These are phyloP conservation scores for Urtica urens DNA, from an alignment of 306 rosid species.

Conservation along the genomic window DNA sequence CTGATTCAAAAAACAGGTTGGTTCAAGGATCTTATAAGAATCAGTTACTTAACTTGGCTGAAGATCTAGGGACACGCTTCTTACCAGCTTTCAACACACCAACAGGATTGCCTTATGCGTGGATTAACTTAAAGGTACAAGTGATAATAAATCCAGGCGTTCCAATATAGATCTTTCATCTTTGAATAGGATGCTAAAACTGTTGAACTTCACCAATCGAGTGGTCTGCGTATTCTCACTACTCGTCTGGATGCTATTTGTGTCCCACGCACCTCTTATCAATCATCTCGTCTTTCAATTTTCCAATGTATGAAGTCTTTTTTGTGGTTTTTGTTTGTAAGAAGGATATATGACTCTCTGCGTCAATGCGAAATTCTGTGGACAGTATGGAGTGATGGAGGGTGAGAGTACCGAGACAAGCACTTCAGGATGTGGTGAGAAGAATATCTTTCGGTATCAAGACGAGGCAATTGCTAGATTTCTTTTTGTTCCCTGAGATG, in stretches of 20 bases:
- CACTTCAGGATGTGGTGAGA: slow-evolving; percentile 99
- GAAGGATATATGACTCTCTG: slow-evolving; percentile 69
- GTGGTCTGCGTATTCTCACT: neutral
- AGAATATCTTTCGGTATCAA: slow-evolving; percentile 35
- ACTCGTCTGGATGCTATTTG: neutral
- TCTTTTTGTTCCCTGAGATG: slow-evolving; percentile 16
- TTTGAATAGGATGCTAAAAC: no score
- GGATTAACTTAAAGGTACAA: slow-evolving; percentile 89
- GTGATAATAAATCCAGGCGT: neutral
- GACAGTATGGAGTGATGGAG: slow-evolving; percentile 96
- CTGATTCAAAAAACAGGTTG: slow-evolving; percentile 66
- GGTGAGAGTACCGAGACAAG: slow-evolving; percentile 97
- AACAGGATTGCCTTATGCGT: slow-evolving; percentile 95
- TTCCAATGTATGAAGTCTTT: slow-evolving; percentile 26
- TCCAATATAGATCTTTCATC: no score
- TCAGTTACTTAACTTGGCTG: slow-evolving; percentile 67
- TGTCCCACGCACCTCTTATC: slow-evolving; percentile 10
- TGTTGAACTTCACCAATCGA: no score
- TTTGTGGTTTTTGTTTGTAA: slow-evolving; percentile 44
- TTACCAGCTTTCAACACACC: slow-evolving; percentile 79
- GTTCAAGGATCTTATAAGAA: slow-evolving; percentile 52
- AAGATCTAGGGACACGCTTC: slow-evolving; percentile 81
- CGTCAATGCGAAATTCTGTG: slow-evolving; percentile 77
- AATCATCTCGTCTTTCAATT: slow-evolving; percentile 18
- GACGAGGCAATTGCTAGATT: slow-evolving; percentile 20